Evolutionary conservation across 2,329 filamentous ascomycete species (phyloP).

Genomic region (Pseudopithomyces chartarum): DNA sequence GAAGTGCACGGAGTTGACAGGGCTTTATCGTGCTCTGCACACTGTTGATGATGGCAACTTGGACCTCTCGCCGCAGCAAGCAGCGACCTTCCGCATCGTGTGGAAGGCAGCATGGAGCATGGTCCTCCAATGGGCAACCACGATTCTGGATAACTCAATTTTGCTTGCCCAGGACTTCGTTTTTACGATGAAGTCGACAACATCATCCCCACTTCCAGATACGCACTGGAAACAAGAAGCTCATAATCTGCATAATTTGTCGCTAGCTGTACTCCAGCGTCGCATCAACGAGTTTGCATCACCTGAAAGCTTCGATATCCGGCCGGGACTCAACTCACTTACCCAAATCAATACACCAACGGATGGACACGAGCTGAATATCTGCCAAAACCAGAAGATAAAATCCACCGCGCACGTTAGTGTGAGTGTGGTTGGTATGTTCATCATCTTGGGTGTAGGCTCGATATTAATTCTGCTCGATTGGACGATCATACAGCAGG

Average conservation of each 20-base stretch:
- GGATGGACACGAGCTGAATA: constrained; percentile 13
- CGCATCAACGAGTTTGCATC: constrained; percentile 21
- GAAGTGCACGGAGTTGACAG: constrained; percentile 20
- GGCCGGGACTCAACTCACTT: constrained; percentile 11
- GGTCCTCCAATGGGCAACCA: constrained; percentile 22
- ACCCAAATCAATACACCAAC: constrained; percentile 13
- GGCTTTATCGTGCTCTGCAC: constrained; percentile 17
- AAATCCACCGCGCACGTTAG: constrained; percentile 17
- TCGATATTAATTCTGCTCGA: constrained; percentile 23
- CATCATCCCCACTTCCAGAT: constrained; percentile 13
- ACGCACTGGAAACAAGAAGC: constrained; percentile 25
- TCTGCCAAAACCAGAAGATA: constrained; percentile 25
- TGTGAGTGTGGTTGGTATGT: constrained; percentile 28
- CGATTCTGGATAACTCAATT: constrained; percentile 15
- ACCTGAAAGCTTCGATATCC: constrained; percentile 20
- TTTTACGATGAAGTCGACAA: constrained; percentile 13
- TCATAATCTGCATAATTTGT: constrained; percentile 27
- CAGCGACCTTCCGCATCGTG: constrained; percentile 15
- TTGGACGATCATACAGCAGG: constrained; percentile 19
- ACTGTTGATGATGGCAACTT: constrained; percentile 15
- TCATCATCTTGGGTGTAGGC: constrained; percentile 24
- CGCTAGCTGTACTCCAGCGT: constrained; percentile 26
- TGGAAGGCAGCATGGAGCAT: constrained; percentile 26
- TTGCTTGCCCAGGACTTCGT: constrained; percentile 24
- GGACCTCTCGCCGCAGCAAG: constrained; percentile 13